phyloP scores from a whole-genome alignment of 768 basidiomycete species.

The Myochromella boudieri region DNA sequence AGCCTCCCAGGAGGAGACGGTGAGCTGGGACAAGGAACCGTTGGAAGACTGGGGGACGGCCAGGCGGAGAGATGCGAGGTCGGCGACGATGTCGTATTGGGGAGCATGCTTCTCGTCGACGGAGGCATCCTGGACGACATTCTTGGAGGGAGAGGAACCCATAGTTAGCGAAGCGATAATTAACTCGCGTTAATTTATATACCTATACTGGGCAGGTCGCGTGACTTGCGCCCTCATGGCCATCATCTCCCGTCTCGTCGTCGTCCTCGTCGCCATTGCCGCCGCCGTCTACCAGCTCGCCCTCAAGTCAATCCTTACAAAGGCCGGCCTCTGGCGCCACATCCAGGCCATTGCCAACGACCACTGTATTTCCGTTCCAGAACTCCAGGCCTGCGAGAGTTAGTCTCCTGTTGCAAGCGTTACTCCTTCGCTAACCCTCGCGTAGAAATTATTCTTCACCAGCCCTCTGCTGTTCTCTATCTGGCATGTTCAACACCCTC shows the following conservation, averaged over 20 bases:
- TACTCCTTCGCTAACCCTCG: background rate
- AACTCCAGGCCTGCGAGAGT: constrained; percentile 74
- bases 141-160: constrained; percentile 29
- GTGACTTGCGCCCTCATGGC: constrained; percentile 7
- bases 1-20: constrained; percentile 69
- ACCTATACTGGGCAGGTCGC: background rate
- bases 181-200: background rate
- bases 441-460: constrained; percentile 59
- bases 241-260: constrained; percentile 29
- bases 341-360: constrained; percentile 46
- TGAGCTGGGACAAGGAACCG: constrained; percentile 60
- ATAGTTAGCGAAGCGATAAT: constrained; percentile 10
- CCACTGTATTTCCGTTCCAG: constrained; percentile 47
- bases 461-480: constrained; percentile 55
- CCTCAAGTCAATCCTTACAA: constrained; percentile 42
- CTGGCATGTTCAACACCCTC: constrained; percentile 59
- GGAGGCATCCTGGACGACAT: constrained; percentile 20
- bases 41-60: constrained; percentile 47
- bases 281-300: constrained; percentile 48
- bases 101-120: constrained; percentile 32
- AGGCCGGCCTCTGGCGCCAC: constrained; percentile 43
- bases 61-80: constrained; percentile 32
- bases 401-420: constrained; percentile 16
- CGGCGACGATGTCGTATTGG: constrained; percentile 21
- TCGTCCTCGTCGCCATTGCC: constrained; percentile 37